Conservation (phyloP, 139 green algal species). For the Pleodorina starrii region DNA sequence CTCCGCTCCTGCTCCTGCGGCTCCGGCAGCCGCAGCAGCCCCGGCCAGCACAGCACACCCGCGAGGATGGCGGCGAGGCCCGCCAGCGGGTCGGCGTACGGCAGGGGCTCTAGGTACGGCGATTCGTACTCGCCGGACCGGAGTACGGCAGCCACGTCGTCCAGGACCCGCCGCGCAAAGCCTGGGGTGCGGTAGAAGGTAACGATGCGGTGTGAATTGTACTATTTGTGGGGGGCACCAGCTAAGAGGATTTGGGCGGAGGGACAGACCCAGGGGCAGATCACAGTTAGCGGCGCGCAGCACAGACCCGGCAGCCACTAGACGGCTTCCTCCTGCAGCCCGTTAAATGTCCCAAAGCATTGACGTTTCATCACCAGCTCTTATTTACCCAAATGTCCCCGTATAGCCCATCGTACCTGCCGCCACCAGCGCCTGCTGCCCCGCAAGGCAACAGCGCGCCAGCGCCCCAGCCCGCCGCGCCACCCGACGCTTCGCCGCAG, state of each 20-base stretch:
- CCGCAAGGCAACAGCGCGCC: background rate
- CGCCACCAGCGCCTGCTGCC: background rate
- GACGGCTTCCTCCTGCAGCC: no score
- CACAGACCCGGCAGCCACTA: no score
- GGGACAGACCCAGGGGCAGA: no score
- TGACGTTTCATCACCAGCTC: no score
- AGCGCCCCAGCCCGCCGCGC: background rate
- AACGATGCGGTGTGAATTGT: no score
- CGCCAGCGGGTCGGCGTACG: slow-evolving; percentile 37
- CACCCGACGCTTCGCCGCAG: background rate
- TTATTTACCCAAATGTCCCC: no score
- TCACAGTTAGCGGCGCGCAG: no score
- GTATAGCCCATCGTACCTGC: slow-evolving; percentile 29
- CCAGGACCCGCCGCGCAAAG: slow-evolving; percentile 10
- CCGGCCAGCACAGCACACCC: slow-evolving; percentile 37
- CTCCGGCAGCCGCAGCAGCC: slow-evolving; percentile 19
- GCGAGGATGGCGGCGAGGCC: background rate
- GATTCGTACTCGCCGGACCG: slow-evolving; percentile 21
- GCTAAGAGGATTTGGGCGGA: no score
- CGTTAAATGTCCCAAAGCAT: no score
- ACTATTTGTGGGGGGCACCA: no score
- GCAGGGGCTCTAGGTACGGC: slow-evolving; percentile 24
- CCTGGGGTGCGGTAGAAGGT: background rate
- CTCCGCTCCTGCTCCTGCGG: background rate
- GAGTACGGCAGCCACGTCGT: background rate